Conservation (phyloP, 2,329 filamentous ascomycete species). For the Trichoderma sp. region DNA sequence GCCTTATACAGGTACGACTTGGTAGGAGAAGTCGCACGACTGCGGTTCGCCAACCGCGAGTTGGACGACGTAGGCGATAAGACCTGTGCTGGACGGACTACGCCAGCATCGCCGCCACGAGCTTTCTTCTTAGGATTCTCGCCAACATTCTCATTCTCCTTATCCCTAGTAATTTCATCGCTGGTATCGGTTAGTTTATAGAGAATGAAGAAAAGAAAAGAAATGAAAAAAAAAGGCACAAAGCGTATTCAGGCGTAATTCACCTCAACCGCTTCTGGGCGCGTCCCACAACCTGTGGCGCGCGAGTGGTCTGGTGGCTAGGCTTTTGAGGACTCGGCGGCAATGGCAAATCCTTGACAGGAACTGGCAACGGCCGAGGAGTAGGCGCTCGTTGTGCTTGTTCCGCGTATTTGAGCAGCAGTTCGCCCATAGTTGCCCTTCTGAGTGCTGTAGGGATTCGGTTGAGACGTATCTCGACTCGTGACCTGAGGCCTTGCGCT, state of each 20-base stretch:
- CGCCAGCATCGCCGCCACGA: constrained; percentile 46
- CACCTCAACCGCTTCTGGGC: constrained; percentile 56
- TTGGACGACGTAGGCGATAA: constrained; percentile 84
- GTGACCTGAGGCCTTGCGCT: constrained; percentile 78
- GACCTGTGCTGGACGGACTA: constrained; percentile 56
- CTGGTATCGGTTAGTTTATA: constrained; percentile 45
- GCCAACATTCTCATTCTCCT: constrained; percentile 68
- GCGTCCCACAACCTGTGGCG: constrained; percentile 32
- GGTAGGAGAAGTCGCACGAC: constrained; percentile 51
- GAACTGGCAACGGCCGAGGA: constrained; percentile 45
- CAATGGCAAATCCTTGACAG: constrained; percentile 50
- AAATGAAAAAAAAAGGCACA: constrained; percentile 3
- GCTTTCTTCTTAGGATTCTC: constrained; percentile 72
- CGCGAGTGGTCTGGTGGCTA: constrained; percentile 31
- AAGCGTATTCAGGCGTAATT: constrained; percentile 30
- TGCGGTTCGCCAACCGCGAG: constrained; percentile 61
- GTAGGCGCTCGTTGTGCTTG: constrained; percentile 40
- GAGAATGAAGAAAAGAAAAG: constrained; percentile 7
- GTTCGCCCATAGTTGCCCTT: constrained; percentile 78
- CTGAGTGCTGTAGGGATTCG: constrained; percentile 81
- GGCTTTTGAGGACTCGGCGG: constrained; percentile 43
- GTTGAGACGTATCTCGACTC: constrained; percentile 91
- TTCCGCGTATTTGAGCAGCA: constrained; percentile 58
- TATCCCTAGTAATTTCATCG: constrained; percentile 67
- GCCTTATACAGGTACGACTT: constrained; percentile 62